These are phyloP conservation scores for Aspergillus aculeatus DNA, from an alignment of 2,329 filamentous ascomycete genomes.

Conservation along the genomic window DNA sequence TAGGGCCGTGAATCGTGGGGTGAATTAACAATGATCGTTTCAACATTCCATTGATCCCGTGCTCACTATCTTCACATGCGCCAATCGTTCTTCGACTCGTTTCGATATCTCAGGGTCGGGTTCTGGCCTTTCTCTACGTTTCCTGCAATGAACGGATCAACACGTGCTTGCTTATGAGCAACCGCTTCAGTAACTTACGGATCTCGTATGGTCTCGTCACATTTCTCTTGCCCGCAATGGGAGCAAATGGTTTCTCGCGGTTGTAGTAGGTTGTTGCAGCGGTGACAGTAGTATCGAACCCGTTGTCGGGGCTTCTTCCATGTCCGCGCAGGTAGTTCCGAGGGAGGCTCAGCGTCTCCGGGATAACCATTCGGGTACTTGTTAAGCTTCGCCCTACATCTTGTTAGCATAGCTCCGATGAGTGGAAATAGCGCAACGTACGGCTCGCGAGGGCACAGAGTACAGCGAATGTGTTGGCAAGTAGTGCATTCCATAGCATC, in stretches of 20 bases:
- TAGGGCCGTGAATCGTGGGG: neutral
- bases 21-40: neutral
- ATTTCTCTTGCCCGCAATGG: constrained; percentile 43
- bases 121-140: constrained; percentile 41
- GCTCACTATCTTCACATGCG: constrained; percentile 21
- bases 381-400: constrained; percentile 36
- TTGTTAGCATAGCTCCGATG: constrained; percentile 1
- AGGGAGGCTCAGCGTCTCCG: constrained; percentile 42
- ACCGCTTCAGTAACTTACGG: constrained; percentile 34
- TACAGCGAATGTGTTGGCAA: constrained; percentile 74
- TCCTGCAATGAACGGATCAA: constrained; percentile 27
- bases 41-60: constrained; percentile 1
- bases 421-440: constrained; percentile 49
- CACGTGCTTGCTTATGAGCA: neutral
- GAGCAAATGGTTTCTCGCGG: constrained; percentile 34
- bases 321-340: constrained; percentile 35
- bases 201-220: constrained; percentile 41
- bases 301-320: constrained; percentile 39
- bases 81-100: constrained; percentile 42
- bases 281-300: constrained; percentile 45
- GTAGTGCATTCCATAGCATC: constrained; percentile 63
- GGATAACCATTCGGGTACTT: constrained; percentile 49
- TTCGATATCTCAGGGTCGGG: constrained; percentile 40
- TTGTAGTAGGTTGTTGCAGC: constrained; percentile 36
- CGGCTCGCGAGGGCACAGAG: constrained; percentile 76